Base-by-base conservation (phyloP, 176 grass and related monocot genomes). In the Bonia amplexicaulis region DNA sequence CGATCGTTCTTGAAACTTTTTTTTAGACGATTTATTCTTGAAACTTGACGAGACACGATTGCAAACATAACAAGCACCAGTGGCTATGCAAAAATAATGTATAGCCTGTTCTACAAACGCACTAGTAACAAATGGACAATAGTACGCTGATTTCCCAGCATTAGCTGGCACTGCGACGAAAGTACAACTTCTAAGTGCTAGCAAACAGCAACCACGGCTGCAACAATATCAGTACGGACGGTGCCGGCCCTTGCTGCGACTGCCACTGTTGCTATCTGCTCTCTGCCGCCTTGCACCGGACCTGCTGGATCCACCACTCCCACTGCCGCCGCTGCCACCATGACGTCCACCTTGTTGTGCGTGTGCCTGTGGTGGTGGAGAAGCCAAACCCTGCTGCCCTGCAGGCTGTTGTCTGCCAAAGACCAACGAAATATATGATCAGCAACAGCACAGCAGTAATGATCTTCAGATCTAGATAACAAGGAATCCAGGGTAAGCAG, bases 351-450 rank as follows among this genome's bases (percentile, higher is more conserved):
- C 62, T 61, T 82, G 83, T 10, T 85, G 27, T 66, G 17, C 77
- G 11, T 66, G 87, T 66, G 17, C 77, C 17, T 66, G 87, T 8
- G 87, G 62, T 2, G 74, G n/a, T 27, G 83, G 86, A 9, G 90
- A 73, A 15, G 31, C 26, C 6, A 83, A 70, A 27, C 53, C 22
- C 22, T 73, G 67, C 51, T 86, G 82, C 33, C 74, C 78, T 45
- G 71, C 73, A 83, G 83, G 53, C 55, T 92, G 87, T 84, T 88
- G 88, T 39, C 88, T 90, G 83, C 44, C 37, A 66, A 82, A 71
- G 6, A 40, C 23, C 23, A 54, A 49, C 0, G 26, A 45, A 54
- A 58, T 27, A 20, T 66, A 41, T 54, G 10, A 85, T 77, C 15
- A 31, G 54, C 42, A 85, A 20, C 47, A 22, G 68, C 39, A 26